phyloP scores from a whole-genome alignment of 2,329 filamentous ascomycete genomes.

The Fusarium coicis region DNA sequence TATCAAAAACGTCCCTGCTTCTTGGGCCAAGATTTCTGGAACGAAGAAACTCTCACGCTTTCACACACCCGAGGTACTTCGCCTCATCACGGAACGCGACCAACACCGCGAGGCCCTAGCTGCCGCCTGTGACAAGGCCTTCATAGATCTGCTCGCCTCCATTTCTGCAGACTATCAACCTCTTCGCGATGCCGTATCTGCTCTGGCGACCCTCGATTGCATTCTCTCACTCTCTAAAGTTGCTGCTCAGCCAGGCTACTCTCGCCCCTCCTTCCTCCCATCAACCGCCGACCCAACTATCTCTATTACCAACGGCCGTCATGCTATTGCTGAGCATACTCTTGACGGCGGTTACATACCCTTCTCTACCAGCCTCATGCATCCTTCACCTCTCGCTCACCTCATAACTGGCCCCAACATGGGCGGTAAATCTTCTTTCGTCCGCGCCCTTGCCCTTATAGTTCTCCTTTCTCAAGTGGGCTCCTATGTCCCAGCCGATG shows the following conservation, averaged over 20 bases:
- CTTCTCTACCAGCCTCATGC: slow-evolving; percentile 81
- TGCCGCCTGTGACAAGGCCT: slow-evolving; percentile 89
- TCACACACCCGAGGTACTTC: slow-evolving; percentile 90
- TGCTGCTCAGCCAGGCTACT: slow-evolving; percentile 87
- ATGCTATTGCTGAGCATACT: slow-evolving; percentile 95
- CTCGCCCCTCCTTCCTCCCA: slow-evolving; percentile 75
- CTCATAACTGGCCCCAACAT: slow-evolving; percentile 98
- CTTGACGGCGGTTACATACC: slow-evolving; percentile 90
- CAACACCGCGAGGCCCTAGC: slow-evolving; percentile 94
- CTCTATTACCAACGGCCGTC: slow-evolving; percentile 72
- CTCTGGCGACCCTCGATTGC: slow-evolving; percentile 89
- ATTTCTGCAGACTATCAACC: slow-evolving; percentile 88
- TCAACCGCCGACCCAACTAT: slow-evolving; percentile 74
- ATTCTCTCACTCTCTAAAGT: slow-evolving; percentile 87
- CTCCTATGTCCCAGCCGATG: slow-evolving; percentile 87
- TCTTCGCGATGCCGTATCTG: slow-evolving; percentile 87
- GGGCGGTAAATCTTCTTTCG: slow-evolving; percentile 98
- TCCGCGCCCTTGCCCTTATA: slow-evolving; percentile 90
- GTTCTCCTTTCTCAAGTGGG: slow-evolving; percentile 95
- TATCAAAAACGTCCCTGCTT: slow-evolving; percentile 89
- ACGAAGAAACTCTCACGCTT: slow-evolving; percentile 94
- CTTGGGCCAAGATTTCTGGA: slow-evolving; percentile 93
- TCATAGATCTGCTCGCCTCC: slow-evolving; percentile 74
- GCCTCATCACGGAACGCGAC: slow-evolving; percentile 85
- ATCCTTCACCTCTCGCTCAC: slow-evolving; percentile 74